phyloP scores from a whole-genome alignment of 257 asterid species.

The Perilla frutescens region DNA sequence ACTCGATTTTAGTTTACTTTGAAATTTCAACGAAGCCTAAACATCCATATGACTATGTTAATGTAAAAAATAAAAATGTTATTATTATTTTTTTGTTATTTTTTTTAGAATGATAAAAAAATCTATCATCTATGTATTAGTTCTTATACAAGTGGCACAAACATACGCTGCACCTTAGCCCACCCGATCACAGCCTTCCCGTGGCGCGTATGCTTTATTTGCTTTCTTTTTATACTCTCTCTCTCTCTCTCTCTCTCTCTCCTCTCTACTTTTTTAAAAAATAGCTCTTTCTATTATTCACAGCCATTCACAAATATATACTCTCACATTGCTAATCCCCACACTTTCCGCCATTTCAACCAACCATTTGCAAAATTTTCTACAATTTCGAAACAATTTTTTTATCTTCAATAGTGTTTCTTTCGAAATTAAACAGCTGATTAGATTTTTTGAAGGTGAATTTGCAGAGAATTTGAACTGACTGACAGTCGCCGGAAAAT shows the following conservation, averaged over 20 bases:
- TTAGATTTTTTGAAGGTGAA: not conserved
- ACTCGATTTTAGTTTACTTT: no score
- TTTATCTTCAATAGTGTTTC: not conserved
- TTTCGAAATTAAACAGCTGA: not conserved
- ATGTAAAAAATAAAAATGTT: no score
- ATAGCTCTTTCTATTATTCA: not conserved
- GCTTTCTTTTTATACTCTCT: not conserved
- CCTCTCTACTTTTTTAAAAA: not conserved
- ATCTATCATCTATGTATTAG: no score
- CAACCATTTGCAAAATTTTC: slow-evolving; percentile 23
- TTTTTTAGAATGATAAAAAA: no score
- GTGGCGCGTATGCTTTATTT: slow-evolving; percentile 45
- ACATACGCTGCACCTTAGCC: slow-evolving; percentile 43
- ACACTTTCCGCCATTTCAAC: slow-evolving; percentile 43
- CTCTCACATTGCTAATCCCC: slow-evolving; percentile 26
- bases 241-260: slow-evolving; percentile 9
- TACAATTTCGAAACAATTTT: not conserved
- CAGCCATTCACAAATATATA: slow-evolving; percentile 34
- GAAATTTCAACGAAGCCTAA: no score
- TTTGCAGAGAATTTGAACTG: slow-evolving; percentile 3
- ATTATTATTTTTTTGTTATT: no score
- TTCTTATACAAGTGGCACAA: slow-evolving; percentile 37
- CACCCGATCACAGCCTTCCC: slow-evolving; percentile 53
- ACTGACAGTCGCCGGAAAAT: slow-evolving; percentile 1
- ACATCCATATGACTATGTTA: no score